These are phyloP conservation scores for Sugiyamaella neomexicana DNA, from an alignment of 1,139 yeast species.

Conservation along the genomic window DNA sequence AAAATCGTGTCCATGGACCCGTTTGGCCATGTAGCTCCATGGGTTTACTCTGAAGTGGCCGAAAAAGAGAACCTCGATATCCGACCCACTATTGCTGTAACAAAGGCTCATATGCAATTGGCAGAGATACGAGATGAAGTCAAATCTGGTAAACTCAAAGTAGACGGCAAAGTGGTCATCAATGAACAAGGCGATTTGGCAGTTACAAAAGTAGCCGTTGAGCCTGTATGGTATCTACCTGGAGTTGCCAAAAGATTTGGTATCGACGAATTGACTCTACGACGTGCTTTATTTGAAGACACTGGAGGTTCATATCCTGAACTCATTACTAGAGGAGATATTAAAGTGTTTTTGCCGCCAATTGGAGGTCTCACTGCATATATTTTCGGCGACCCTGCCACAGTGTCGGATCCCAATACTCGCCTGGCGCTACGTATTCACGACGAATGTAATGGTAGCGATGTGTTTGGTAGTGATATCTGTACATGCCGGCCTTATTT, in stretches of 20 bases:
- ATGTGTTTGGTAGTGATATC: constrained; percentile 63
- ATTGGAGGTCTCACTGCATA: constrained; percentile 64
- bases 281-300: constrained; percentile 60
- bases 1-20: constrained; percentile 65
- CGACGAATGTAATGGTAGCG: constrained; percentile 68
- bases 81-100: constrained; percentile 61
- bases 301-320: constrained; percentile 69
- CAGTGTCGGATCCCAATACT: constrained; percentile 50
- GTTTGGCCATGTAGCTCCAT: constrained; percentile 61
- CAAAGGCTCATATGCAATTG: constrained; percentile 60
- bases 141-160: constrained; percentile 49
- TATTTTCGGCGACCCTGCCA: constrained; percentile 58
- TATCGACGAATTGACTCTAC: constrained; percentile 53
- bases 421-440: constrained; percentile 58
- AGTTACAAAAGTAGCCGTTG: constrained; percentile 61
- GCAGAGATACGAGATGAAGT: constrained; percentile 57
- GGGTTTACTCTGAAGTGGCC: constrained; percentile 49
- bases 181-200: constrained; percentile 58
- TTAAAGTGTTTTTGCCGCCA: constrained; percentile 61
- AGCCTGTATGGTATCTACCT: constrained; percentile 66
- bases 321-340: constrained; percentile 60
- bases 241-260: constrained; percentile 62
- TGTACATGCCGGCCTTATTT: constrained; percentile 67
- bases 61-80: constrained; percentile 51
- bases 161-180: constrained; percentile 58